phyloP scores from a whole-genome alignment of 2,329 filamentous ascomycete genomes.

The Aspergillus sergii region DNA sequence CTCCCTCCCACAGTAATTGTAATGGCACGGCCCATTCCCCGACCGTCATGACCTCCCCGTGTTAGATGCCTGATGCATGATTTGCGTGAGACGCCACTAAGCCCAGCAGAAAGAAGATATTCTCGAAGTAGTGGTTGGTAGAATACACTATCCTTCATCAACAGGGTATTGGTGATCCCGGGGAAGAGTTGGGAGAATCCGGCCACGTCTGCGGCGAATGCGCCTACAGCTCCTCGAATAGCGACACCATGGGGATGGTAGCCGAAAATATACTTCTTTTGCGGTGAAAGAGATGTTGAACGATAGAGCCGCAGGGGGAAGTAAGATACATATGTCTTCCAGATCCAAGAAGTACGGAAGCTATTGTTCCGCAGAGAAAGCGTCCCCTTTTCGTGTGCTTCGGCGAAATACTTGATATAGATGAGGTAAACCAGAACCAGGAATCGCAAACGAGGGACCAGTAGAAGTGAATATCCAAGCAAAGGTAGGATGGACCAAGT shows the following conservation, averaged over 20 bases:
- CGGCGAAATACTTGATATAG: constrained; percentile 69
- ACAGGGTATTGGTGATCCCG: constrained; percentile 80
- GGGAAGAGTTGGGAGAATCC: constrained; percentile 80
- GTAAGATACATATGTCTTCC: constrained; percentile 80
- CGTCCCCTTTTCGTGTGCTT: constrained; percentile 68
- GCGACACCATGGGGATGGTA: constrained; percentile 93
- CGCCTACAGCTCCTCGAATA: constrained; percentile 78
- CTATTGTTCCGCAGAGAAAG: constrained; percentile 71
- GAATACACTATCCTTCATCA: constrained; percentile 85
- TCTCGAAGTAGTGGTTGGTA: constrained; percentile 82
- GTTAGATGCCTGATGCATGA: constrained; percentile 79
- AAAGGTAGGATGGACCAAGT: constrained; percentile 54
- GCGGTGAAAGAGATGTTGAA: constrained; percentile 71
- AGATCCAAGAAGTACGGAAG: constrained; percentile 69
- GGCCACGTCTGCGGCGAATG: constrained; percentile 78
- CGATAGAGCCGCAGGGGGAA: constrained; percentile 81
- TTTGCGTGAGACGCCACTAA: constrained; percentile 78
- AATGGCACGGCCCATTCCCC: constrained; percentile 82
- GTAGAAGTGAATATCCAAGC: constrained; percentile 79
- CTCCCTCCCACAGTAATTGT: constrained; percentile 90
- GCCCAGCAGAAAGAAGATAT: constrained; percentile 75
- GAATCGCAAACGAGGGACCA: constrained; percentile 79
- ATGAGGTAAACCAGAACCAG: constrained; percentile 69
- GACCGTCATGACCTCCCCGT: constrained; percentile 68
- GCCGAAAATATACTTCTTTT: constrained; percentile 82